These are phyloP conservation scores for Saccharomycopsis malanga DNA, from an alignment of 805 yeast genomes.

Conservation along the genomic window DNA sequence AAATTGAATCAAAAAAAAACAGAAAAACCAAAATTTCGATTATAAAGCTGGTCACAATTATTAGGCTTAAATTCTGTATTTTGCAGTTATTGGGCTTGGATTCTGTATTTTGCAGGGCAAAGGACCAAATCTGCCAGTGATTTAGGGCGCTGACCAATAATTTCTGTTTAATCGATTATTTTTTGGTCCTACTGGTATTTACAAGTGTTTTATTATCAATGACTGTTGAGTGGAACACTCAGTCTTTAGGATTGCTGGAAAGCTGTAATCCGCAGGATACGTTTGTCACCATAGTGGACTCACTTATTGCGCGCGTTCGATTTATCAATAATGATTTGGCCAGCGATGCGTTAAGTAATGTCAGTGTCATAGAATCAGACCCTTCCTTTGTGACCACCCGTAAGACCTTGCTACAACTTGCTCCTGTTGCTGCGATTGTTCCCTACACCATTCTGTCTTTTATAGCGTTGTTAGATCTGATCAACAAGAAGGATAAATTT, in stretches of 20 bases:
- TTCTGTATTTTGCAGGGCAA: no score
- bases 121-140: no score
- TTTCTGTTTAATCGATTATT: not conserved
- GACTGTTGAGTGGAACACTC: not conserved
- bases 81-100: no score
- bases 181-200: not conserved
- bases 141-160: no score
- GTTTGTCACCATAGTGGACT: conserved; percentile 13
- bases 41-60: no score
- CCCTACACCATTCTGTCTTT: conserved; percentile 16
- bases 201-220: not conserved
- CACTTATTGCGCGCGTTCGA: conserved; percentile 5
- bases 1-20: no score
- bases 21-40: no score
- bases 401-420: conserved; percentile 10
- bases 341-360: conserved; percentile 10
- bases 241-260: not conserved
- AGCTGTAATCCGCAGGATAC: not conserved
- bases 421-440: conserved; percentile 1
- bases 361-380: conserved; percentile 15
- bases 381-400: conserved; percentile 8
- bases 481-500: conserved; percentile 12
- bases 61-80: not conserved
- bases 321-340: conserved; percentile 11
- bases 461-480: conserved; percentile 7